Conservation (phyloP, 2,329 filamentous ascomycete genomes). For the Talaromyces piceae region DNA sequence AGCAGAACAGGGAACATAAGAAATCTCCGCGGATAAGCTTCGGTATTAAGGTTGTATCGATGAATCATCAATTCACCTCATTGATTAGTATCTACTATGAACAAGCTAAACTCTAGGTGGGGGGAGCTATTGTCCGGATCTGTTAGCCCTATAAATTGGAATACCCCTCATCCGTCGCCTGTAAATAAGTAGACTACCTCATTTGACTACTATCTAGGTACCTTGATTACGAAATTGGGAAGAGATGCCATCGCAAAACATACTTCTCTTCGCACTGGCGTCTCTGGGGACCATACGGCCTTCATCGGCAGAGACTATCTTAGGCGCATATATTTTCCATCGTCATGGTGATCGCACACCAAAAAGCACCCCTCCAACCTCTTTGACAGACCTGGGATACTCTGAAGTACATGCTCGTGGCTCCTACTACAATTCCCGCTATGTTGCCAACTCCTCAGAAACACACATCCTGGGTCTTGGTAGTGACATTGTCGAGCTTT, state of each 20-base stretch:
- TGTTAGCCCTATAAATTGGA: background rate
- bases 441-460: slow-evolving; percentile 56
- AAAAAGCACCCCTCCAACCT: slow-evolving; percentile 64
- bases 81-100: too few species aligned
- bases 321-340: slow-evolving; percentile 80
- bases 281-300: background rate
- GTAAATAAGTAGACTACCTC: background rate
- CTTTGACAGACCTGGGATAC: slow-evolving; percentile 73
- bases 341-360: slow-evolving; percentile 84
- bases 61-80: slow-evolving; percentile 1
- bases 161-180: background rate
- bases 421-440: slow-evolving; percentile 66
- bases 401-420: slow-evolving; percentile 66
- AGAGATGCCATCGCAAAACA: background rate
- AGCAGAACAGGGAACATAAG: background rate
- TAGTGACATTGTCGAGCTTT: slow-evolving; percentile 56
- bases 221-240: background rate
- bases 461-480: slow-evolving; percentile 60
- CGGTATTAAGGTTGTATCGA: background rate
- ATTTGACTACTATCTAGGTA: background rate
- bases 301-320: slow-evolving; percentile 54
- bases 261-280: slow-evolving; percentile 3
- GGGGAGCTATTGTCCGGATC: background rate
- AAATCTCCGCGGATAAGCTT: background rate
- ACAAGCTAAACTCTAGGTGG: background rate